phyloP scores from a whole-genome alignment of 345 rosid species.

The Sisymbrium altissimum region DNA sequence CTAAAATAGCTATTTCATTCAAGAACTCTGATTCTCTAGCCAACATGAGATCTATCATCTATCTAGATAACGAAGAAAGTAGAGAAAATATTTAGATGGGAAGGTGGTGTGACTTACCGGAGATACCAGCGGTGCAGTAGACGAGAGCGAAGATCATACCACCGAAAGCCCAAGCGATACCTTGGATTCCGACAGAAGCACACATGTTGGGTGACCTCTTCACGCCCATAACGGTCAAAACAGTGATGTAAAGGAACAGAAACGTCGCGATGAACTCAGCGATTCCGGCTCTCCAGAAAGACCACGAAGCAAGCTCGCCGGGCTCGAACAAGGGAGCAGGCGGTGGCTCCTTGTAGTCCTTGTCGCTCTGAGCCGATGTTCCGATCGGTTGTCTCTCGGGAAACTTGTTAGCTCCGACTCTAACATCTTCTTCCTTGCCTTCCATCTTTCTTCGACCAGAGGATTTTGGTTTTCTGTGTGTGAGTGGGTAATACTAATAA shows the following conservation, averaged over 20 bases:
- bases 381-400: slow-evolving; percentile 50
- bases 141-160: slow-evolving; percentile 53
- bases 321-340: slow-evolving; percentile 46
- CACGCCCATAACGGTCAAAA: slow-evolving; percentile 46
- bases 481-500: slow-evolving; percentile 5
- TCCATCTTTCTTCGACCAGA: slow-evolving; percentile 33
- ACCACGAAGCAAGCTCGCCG: slow-evolving; percentile 43
- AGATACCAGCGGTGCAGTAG: slow-evolving; percentile 49
- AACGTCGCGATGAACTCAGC: slow-evolving; percentile 50
- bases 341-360: slow-evolving; percentile 52
- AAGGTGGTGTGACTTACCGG: slow-evolving; percentile 29
- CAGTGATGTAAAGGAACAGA: slow-evolving; percentile 43
- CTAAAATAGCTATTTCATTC: not conserved
- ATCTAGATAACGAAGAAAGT: slow-evolving; percentile 1
- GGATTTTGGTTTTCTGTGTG: slow-evolving; percentile 17
- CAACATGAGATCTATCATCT: slow-evolving; percentile 14
- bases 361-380: slow-evolving; percentile 44
- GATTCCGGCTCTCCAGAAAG: slow-evolving; percentile 47
- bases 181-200: slow-evolving; percentile 49
- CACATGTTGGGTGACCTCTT: slow-evolving; percentile 36
- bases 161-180: slow-evolving; percentile 51
- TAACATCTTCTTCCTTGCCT: slow-evolving; percentile 51
- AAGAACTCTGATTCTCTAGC: not conserved
- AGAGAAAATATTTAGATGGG: no score
- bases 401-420: slow-evolving; percentile 48